A percentile compares a stretch with the other conserved stretches of the same genome.
Conservation (phyloP, 148 eudicot species). For the Suaeda aralocaspica region DNA sequence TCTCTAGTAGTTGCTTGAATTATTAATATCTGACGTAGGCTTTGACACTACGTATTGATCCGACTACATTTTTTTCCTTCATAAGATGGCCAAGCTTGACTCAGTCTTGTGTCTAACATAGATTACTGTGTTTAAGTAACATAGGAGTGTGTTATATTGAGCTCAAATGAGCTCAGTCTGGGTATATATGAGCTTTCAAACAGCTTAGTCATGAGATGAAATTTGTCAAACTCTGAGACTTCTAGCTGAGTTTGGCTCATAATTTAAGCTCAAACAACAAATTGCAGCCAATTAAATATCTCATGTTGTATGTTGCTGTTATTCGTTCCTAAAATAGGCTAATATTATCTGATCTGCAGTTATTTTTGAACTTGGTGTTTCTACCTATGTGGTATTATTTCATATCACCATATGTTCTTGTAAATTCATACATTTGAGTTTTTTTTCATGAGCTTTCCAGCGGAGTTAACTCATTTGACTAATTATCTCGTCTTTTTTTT, state of each 20-base stretch:
- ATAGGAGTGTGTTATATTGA: neutral
- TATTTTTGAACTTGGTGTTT: neutral
- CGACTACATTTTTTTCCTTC: too few relatives aligned
- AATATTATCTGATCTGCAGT: neutral
- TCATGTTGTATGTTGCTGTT: neutral
- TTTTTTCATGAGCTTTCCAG: neutral
- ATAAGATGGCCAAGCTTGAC: too few relatives aligned
- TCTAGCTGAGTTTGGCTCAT: neutral
- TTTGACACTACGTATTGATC: too few relatives aligned
- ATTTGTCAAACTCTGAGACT: neutral
- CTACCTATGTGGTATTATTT: neutral
- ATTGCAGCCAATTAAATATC: neutral
- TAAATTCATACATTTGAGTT: neutral
- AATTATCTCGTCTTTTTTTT: conserved; percentile 10
- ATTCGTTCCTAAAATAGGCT: neutral
- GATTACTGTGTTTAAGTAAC: neutral
- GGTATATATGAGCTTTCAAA: neutral
- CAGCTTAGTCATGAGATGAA: neutral
- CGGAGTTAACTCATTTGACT: neutral
- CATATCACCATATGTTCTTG: too few relatives aligned
- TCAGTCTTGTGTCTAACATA: neutral
- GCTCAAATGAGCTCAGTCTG: neutral
- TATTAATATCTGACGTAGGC: too few relatives aligned
- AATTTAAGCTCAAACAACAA: neutral
- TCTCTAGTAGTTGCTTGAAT: too few relatives aligned